These are phyloP conservation scores for Viola odorata DNA, from an alignment of 345 rosid genomes.

Conservation along the genomic window DNA sequence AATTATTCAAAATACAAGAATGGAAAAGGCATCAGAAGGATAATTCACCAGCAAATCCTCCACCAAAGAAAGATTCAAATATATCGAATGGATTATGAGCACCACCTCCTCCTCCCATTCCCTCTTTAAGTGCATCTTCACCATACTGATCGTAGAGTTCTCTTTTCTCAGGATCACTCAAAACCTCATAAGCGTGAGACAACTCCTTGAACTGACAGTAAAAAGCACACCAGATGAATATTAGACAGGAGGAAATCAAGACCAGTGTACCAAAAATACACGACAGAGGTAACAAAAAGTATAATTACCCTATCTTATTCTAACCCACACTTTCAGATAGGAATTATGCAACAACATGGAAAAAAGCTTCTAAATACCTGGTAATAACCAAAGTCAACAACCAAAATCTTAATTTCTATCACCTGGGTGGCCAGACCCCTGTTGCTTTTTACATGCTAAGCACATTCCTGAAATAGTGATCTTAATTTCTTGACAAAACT, in stretches of 20 bases:
- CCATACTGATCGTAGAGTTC: slow-evolving; percentile 63
- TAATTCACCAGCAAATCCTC: slow-evolving; percentile 40
- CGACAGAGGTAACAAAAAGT: too few species aligned
- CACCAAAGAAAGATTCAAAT: slow-evolving; percentile 46
- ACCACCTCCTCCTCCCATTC: slow-evolving; percentile 53
- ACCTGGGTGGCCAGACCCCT: too few species aligned
- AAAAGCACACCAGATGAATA: not conserved
- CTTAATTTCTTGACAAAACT: too few species aligned
- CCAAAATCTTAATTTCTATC: too few species aligned
- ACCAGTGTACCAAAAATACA: too few species aligned
- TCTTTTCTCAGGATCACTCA: slow-evolving; percentile 60
- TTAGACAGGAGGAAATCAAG: not conserved
- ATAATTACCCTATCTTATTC: too few species aligned
- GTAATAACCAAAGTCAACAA: too few species aligned
- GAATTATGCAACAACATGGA: too few species aligned
- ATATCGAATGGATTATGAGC: slow-evolving; percentile 56
- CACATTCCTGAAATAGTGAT: too few species aligned
- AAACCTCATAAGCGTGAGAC: slow-evolving; percentile 67
- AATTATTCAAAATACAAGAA: not conserved
- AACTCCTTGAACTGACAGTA: slow-evolving; percentile 56
- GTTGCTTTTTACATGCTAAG: too few species aligned
- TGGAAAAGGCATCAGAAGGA: not conserved
- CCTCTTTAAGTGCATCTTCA: slow-evolving; percentile 64
- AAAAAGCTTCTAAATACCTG: too few species aligned
- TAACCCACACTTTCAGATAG: too few species aligned